A percentile compares a stretch with the other conserved stretches of the same genome.
Evolutionary conservation across 179 eudicot species (phyloP).

Genomic region (Patellifolia procumbens): DNA sequence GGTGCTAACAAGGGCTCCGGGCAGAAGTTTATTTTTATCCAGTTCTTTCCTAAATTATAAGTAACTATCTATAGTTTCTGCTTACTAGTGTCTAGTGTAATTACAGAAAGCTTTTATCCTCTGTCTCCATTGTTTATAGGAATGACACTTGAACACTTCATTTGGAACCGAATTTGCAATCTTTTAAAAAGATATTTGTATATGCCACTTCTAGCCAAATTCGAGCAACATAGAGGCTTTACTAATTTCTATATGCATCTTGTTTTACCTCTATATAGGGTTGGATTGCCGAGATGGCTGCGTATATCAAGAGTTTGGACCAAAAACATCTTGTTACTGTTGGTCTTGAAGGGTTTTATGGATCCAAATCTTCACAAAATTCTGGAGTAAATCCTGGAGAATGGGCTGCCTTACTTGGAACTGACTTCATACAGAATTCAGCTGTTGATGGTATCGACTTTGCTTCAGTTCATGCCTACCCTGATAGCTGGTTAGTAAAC

Average conservation of each 20-base stretch:
- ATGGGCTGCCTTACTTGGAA: constrained; percentile 58
- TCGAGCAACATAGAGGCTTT: too few relatives aligned
- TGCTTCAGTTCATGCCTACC: constrained; percentile 69
- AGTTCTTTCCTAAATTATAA: too few relatives aligned
- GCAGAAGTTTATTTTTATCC: too few relatives aligned
- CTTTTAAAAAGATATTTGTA: too few relatives aligned
- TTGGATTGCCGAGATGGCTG: constrained; percentile 66
- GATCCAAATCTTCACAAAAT: constrained; percentile 28
- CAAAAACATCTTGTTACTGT: constrained; percentile 53
- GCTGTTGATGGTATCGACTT: constrained; percentile 53
- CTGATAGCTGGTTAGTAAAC: constrained; percentile 57
- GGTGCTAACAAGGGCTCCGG: too few relatives aligned
- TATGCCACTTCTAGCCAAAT: too few relatives aligned
- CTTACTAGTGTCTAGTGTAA: too few relatives aligned
- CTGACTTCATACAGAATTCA: constrained; percentile 57
- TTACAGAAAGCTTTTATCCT: too few relatives aligned
- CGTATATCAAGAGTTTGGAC: constrained; percentile 52
- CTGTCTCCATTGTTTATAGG: too few relatives aligned
- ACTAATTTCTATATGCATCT: neutral
- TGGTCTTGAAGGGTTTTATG: constrained; percentile 70
- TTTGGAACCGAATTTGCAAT: too few relatives aligned
- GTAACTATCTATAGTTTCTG: too few relatives aligned
- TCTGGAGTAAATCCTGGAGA: constrained; percentile 52
- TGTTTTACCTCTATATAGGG: constrained; percentile 33
- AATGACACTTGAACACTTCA: too few relatives aligned